Conservation (phyloP, 805 yeast genomes). For the Komagataella pastoris region DNA sequence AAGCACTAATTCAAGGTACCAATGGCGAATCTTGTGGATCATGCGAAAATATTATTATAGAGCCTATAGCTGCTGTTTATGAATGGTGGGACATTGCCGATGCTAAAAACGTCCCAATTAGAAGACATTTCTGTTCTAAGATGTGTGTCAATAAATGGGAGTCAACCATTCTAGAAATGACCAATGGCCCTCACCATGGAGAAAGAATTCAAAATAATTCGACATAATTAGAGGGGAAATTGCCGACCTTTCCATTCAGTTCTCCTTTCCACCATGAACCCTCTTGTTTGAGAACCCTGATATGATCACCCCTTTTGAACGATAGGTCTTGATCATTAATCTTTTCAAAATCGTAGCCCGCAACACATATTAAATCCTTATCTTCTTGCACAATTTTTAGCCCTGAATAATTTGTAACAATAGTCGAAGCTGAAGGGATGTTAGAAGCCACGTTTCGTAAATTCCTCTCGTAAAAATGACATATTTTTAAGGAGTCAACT, state of each 20-base stretch:
- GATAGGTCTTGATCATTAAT: slow-evolving; percentile 26
- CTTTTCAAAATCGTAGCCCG: slow-evolving; percentile 24
- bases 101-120: slow-evolving; percentile 35
- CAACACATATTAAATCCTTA: slow-evolving; percentile 17
- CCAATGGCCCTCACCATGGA: background rate
- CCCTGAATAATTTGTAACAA: background rate
- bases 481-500: slow-evolving; percentile 6
- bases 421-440: background rate
- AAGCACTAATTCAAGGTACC: slow-evolving; percentile 38
- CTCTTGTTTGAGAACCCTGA: slow-evolving; percentile 21
- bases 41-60: slow-evolving; percentile 34
- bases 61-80: slow-evolving; percentile 41
- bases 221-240: slow-evolving; percentile 34
- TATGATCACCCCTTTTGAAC: slow-evolving; percentile 27
- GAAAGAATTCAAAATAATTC: slow-evolving; percentile 1
- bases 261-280: slow-evolving; percentile 38
- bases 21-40: slow-evolving; percentile 39
- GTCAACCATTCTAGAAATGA: background rate
- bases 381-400: background rate
- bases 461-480: slow-evolving; percentile 7
- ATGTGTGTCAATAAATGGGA: slow-evolving; percentile 26
- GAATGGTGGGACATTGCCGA: slow-evolving; percentile 59
- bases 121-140: slow-evolving; percentile 41
- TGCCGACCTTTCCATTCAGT: slow-evolving; percentile 24
- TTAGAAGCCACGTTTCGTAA: slow-evolving; percentile 1